These are phyloP conservation scores for Nigrospora osmanthi DNA, from an alignment of 2,329 filamentous ascomycete genomes.

Conservation along the genomic window DNA sequence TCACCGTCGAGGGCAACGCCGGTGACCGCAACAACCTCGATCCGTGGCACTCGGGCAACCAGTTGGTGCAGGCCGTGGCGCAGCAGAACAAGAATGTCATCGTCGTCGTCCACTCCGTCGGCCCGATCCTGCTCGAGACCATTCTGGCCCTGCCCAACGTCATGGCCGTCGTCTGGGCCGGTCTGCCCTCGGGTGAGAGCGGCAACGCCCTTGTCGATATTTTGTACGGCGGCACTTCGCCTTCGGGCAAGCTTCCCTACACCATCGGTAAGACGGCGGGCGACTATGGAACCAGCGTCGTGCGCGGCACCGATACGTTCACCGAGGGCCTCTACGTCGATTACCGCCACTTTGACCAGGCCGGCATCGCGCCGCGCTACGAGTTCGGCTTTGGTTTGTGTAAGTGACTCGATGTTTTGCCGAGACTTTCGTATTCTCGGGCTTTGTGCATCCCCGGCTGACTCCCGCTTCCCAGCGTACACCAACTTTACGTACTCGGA, in stretches of 20 bases:
- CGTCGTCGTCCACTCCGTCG: slow-evolving; percentile 59
- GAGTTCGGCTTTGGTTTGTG: slow-evolving; percentile 49
- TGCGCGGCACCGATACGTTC: slow-evolving; percentile 6
- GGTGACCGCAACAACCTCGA: slow-evolving; percentile 56
- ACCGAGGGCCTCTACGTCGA: slow-evolving; percentile 46
- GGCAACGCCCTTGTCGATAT: slow-evolving; percentile 54
- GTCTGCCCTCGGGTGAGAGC: slow-evolving; percentile 53
- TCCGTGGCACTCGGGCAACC: slow-evolving; percentile 9
- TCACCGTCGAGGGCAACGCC: slow-evolving; percentile 49
- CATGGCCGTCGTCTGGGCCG: slow-evolving; percentile 53
- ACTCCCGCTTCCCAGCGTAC: slow-evolving; percentile 21
- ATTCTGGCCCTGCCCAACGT: slow-evolving; percentile 50
- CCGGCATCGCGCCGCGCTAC: slow-evolving; percentile 40
- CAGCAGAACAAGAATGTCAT: slow-evolving; percentile 59
- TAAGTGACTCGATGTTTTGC: neutral
- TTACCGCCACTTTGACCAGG: slow-evolving; percentile 45
- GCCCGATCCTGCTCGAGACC: slow-evolving; percentile 49
- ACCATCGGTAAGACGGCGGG: slow-evolving; percentile 42
- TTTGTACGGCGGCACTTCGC: slow-evolving; percentile 52
- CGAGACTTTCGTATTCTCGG: neutral
- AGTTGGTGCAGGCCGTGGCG: slow-evolving; percentile 50
- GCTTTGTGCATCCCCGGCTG: neutral
- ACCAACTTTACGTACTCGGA: slow-evolving; percentile 24
- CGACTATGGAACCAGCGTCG: slow-evolving; percentile 39
- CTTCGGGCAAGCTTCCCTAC: slow-evolving; percentile 49